A percentile compares a stretch with the other conserved stretches of the same genome.
phyloP scores from a whole-genome alignment of 371 early-diverging fungal species.

The Funneliformis caledonium region DNA sequence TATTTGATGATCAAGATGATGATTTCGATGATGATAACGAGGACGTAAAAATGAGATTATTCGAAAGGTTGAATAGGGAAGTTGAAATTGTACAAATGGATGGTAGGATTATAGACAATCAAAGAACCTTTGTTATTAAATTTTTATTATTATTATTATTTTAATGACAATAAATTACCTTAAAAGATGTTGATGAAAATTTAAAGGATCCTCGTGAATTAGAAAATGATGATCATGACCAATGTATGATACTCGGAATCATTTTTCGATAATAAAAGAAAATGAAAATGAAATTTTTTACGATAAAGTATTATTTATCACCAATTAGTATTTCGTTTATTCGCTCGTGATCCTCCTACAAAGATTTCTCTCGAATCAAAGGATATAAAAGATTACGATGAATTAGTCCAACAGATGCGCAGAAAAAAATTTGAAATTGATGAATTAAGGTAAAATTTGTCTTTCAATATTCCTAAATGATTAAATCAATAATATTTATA shows the following conservation, averaged over 20 bases:
- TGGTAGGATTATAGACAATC: not conserved
- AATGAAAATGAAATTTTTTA: not conserved
- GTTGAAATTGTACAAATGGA: not conserved
- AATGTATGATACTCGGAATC: not conserved
- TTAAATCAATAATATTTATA: not conserved
- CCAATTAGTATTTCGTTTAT: conserved; percentile 24
- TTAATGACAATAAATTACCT: not conserved
- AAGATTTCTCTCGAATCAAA: conserved; percentile 30
- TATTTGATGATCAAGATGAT: not conserved
- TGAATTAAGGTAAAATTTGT: not conserved
- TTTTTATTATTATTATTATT: not conserved
- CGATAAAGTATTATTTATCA: not conserved
- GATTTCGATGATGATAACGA: not conserved
- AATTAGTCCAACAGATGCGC: not conserved
- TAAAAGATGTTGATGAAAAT: not conserved
- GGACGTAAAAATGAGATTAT: not conserved
- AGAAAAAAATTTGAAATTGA: not conserved
- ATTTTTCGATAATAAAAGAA: not conserved
- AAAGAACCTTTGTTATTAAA: not conserved
- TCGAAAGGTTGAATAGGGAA: conserved; percentile 4
- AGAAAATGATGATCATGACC: not conserved
- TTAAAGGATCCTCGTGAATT: not conserved
- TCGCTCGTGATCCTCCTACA: conserved; percentile 5
- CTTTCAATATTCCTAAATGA: not conserved
- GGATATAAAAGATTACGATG: not conserved